These are phyloP conservation scores for Mycosarcoma mackinlayi DNA, from an alignment of 1,284 basidiomycete genomes.

Conservation along the genomic window DNA sequence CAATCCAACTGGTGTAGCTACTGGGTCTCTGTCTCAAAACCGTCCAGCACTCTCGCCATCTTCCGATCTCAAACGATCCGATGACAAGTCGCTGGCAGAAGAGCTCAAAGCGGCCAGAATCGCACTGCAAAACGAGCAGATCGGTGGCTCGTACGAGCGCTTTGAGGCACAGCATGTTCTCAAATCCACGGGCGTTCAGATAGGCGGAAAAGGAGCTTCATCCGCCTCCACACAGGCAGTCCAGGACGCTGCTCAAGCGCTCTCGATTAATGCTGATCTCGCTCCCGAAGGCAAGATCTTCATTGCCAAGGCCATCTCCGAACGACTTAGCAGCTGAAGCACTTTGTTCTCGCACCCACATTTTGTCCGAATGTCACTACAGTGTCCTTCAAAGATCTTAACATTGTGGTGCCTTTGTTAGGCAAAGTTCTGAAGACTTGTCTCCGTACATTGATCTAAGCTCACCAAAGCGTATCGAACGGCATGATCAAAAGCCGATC, in stretches of 20 bases:
- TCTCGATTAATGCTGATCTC: slow-evolving; percentile 29
- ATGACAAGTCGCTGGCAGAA: slow-evolving; percentile 28
- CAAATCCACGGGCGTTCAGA: slow-evolving; percentile 21
- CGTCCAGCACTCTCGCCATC: slow-evolving; percentile 2
- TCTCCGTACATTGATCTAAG: too few relatives aligned
- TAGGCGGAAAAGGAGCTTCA: neutral
- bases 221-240: slow-evolving; percentile 16
- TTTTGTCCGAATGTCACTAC: too few relatives aligned
- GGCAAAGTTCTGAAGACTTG: too few relatives aligned
- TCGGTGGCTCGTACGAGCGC: slow-evolving; percentile 38
- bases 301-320: slow-evolving; percentile 28
- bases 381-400: too few relatives aligned
- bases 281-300: slow-evolving; percentile 30
- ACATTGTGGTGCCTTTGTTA: too few relatives aligned
- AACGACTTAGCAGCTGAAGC: slow-evolving; percentile 14
- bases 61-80: slow-evolving; percentile 1
- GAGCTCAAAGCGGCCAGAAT: slow-evolving; percentile 34
- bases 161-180: slow-evolving; percentile 12
- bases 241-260: slow-evolving; percentile 34
- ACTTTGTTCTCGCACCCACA: too few relatives aligned
- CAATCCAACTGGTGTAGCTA: slow-evolving; percentile 26
- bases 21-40: slow-evolving; percentile 14
- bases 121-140: slow-evolving; percentile 31
- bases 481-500: too few relatives aligned
- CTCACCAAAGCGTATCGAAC: too few relatives aligned